Conservation (phyloP, 192 early-diverging fungal genomes). For the Coemansia sp. region DNA sequence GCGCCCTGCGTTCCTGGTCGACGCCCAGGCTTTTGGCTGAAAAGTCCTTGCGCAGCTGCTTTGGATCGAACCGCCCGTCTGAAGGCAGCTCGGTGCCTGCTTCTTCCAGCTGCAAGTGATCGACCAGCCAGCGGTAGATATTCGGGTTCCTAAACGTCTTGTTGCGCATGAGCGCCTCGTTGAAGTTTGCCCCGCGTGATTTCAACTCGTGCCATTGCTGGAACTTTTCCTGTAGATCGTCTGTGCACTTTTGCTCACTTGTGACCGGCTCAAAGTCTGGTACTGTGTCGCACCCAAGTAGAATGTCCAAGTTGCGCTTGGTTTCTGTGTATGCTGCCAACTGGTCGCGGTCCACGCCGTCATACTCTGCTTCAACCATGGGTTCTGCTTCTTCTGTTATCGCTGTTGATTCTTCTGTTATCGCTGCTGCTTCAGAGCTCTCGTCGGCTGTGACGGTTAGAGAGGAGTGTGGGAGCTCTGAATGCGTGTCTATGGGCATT, state of each 20-base stretch:
- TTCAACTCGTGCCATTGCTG: slow-evolving; percentile 69
- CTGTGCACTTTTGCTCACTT: slow-evolving; percentile 53
- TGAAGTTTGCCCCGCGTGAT: slow-evolving; percentile 72
- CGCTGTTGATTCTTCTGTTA: neutral
- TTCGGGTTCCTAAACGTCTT: slow-evolving; percentile 91
- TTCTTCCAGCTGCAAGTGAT: slow-evolving; percentile 80
- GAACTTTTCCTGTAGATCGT: slow-evolving; percentile 73
- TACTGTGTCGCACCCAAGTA: slow-evolving; percentile 43
- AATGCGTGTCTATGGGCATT: neutral
- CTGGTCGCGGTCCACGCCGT: slow-evolving; percentile 2
- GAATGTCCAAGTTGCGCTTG: slow-evolving; percentile 20
- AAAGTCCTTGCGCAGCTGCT: slow-evolving; percentile 35
- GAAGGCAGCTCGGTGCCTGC: slow-evolving; percentile 74
- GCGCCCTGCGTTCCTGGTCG: slow-evolving; percentile 40
- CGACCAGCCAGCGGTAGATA: slow-evolving; percentile 85
- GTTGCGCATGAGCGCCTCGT: slow-evolving; percentile 75
- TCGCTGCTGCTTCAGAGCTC: no score
- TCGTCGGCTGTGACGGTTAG: no score
- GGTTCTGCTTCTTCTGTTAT: neutral
- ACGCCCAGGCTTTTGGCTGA: slow-evolving; percentile 26
- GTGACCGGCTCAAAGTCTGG: slow-evolving; percentile 8
- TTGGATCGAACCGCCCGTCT: slow-evolving; percentile 65
- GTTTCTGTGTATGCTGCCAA: slow-evolving; percentile 16
- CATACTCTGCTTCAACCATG: neutral
- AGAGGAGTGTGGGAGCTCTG: neutral